A percentile compares a stretch with the other conserved stretches of the same genome.
phyloP scores from a whole-genome alignment of 2,329 filamentous ascomycete genomes.

The Drechslerella dactyloides region DNA sequence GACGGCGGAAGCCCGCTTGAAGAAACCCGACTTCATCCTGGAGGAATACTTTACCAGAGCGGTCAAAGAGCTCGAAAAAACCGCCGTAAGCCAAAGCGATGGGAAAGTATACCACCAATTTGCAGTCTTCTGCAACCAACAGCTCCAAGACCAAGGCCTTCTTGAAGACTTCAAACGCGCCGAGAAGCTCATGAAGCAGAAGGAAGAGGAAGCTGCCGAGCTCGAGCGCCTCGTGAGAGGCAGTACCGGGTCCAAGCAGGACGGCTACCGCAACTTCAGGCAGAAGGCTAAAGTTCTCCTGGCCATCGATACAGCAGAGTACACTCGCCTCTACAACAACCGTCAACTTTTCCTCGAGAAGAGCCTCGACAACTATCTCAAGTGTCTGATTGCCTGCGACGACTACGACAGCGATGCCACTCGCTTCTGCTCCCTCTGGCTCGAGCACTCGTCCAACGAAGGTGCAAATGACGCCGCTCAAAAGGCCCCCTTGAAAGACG shows the following conservation, averaged over 20 bases:
- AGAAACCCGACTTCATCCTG: conserved; percentile 89
- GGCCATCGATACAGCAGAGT: conserved; percentile 85
- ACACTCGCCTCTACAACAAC: conserved; percentile 75
- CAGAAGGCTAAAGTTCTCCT: conserved; percentile 84
- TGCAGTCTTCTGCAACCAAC: conserved; percentile 91
- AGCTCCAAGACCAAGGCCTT: conserved; percentile 83
- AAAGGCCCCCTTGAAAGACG: conserved; percentile 69
- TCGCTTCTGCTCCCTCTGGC: conserved; percentile 91
- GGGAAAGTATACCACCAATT: conserved; percentile 94
- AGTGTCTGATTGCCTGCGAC: conserved; percentile 82
- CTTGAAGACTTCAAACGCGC: conserved; percentile 84
- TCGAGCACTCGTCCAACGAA: conserved; percentile 79
- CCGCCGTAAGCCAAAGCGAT: conserved; percentile 70
- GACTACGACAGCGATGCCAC: conserved; percentile 87
- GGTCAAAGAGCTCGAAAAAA: conserved; percentile 74
- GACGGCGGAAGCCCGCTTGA: conserved; percentile 84
- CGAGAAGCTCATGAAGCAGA: conserved; percentile 77
- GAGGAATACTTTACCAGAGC: conserved; percentile 83
- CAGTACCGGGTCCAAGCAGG: conserved; percentile 56
- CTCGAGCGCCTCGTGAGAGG: conserved; percentile 68
- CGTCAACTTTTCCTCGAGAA: conserved; percentile 83
- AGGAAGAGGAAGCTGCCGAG: conserved; percentile 78
- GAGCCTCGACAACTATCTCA: conserved; percentile 90
- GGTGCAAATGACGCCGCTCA: conserved; percentile 78
- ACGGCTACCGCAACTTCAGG: conserved; percentile 67